Base-by-base conservation (phyloP, 768 basidiomycete species). In the Panus rudis region DNA sequence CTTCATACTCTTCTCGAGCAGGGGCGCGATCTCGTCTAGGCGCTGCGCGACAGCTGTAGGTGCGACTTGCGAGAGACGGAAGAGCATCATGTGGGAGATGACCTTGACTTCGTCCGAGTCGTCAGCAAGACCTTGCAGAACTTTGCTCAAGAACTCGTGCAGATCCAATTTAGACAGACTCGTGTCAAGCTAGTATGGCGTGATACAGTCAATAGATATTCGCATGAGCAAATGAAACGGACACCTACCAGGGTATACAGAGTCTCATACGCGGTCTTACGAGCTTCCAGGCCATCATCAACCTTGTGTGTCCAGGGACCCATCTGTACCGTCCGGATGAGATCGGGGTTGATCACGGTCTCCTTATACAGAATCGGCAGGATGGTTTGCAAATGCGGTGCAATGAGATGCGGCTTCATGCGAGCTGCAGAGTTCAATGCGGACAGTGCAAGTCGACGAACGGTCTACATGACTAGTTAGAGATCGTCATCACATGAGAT, bases 41-140 rank as follows among this genome's bases (percentile, higher is more conserved):
- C 86, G 76, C 50, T 85, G 85, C 1, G 84, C 73, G 20, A 97
- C 80, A 24, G 86, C 81, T 0, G 84, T 79, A 12, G 90, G 90
- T 2, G 91, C 85, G 13, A 92, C 76, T 53, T 87, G 84, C 6
- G 91, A 79, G 13, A 98, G 78, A 8, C 92, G 82, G 71, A 91
- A 89, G 28, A 98, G 75, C 70, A 94, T 86, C 79, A 99, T 89
- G 63, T 94, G 90, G 41, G 84, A 92, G 46, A 97, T 79, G 35
- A 97, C 91, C 63, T 97, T 97, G 70, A 99, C 89, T 60, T 98
- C 96, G 60, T 98, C 92, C 4, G 88, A 88, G 42, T 85, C 83
- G 60, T 99, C 96, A 2, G 74, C 69, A 11, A 98, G 76, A 1
- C 91, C 93, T 1, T 78, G 76, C 39, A 94, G 72, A 35, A 97